Evolutionary conservation across 2,329 filamentous ascomycete genomes (phyloP).

Genomic region (Cytospora piceae): DNA sequence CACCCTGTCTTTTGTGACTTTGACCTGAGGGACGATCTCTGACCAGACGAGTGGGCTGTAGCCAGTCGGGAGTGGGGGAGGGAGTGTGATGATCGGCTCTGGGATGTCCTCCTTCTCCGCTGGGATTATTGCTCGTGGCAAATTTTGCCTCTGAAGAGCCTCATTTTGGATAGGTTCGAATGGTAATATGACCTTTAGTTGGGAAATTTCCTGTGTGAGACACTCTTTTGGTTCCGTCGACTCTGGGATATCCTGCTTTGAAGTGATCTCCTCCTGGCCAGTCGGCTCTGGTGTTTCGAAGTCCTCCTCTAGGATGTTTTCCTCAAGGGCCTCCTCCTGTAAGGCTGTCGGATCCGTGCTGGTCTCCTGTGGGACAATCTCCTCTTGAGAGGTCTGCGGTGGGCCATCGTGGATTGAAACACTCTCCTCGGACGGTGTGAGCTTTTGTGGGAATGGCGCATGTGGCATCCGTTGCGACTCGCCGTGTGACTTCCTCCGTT

Average conservation of each 20-base stretch:
- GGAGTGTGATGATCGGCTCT: neutral
- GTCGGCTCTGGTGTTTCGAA: neutral
- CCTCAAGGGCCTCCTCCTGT: neutral
- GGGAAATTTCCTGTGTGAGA: neutral
- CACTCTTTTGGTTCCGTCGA: neutral
- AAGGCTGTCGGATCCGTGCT: neutral
- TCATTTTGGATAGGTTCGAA: neutral
- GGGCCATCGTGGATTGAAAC: neutral
- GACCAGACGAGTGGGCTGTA: slow-evolving; percentile 1
- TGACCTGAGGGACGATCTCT: neutral
- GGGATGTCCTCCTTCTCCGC: neutral
- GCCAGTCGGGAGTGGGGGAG: neutral
- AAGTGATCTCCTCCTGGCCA: neutral
- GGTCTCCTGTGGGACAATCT: neutral
- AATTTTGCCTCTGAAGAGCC: neutral
- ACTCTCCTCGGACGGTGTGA: neutral
- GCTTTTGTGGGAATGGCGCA: neutral
- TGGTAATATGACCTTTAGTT: neutral
- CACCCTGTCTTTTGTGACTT: neutral
- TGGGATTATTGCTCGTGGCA: neutral
- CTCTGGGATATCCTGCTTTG: neutral
- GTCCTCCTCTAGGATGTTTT: neutral
- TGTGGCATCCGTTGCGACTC: neutral
- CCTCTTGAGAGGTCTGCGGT: neutral
- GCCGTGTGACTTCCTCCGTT: slow-evolving; percentile 12